A percentile compares a stretch with the other conserved stretches of the same genome.
These are phyloP conservation scores for Scalesia atractyloides DNA, from an alignment of 129 eudicot genomes.

Conservation along the genomic window DNA sequence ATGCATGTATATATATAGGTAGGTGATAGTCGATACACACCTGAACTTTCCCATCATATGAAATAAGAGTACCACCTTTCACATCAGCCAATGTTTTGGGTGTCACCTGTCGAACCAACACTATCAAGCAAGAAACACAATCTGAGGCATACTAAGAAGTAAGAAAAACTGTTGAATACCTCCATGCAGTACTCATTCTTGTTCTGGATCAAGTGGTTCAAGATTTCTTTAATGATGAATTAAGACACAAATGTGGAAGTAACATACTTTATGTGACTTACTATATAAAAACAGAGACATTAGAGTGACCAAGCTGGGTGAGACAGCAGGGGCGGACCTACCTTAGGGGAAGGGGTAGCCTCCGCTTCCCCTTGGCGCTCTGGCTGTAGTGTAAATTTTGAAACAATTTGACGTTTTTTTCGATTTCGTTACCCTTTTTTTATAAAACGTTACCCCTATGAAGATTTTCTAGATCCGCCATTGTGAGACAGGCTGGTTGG, in stretches of 20 bases:
- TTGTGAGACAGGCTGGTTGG: neutral
- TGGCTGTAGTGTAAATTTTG: too few species aligned
- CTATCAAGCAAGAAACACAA: constrained; percentile 17
- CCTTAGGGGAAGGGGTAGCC: too few species aligned
- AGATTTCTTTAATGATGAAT: constrained; percentile 65
- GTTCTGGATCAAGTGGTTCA: constrained; percentile 82
- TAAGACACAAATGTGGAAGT: constrained; percentile 44
- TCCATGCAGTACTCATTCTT: constrained; percentile 99
- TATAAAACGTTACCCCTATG: too few species aligned
- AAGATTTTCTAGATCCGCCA: too few species aligned
- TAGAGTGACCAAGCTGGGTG: neutral
- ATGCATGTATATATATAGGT: too few species aligned
- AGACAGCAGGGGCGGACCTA: too few species aligned
- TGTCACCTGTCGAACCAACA: constrained; percentile 69
- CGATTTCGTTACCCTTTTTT: too few species aligned
- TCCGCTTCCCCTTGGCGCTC: too few species aligned
- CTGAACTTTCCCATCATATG: constrained; percentile 98
- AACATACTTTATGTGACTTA: neutral
- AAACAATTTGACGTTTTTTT: too few species aligned
- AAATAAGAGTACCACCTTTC: constrained; percentile 96
- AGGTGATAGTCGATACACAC: constrained; percentile 35
- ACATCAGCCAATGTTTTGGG: constrained; percentile 99
- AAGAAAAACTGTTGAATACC: constrained; percentile 42
- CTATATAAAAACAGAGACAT: neutral
- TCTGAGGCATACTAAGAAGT: neutral